Evolutionary conservation across 2,329 filamentous ascomycete species (phyloP).

Genomic region (Laburnicola sp.): DNA sequence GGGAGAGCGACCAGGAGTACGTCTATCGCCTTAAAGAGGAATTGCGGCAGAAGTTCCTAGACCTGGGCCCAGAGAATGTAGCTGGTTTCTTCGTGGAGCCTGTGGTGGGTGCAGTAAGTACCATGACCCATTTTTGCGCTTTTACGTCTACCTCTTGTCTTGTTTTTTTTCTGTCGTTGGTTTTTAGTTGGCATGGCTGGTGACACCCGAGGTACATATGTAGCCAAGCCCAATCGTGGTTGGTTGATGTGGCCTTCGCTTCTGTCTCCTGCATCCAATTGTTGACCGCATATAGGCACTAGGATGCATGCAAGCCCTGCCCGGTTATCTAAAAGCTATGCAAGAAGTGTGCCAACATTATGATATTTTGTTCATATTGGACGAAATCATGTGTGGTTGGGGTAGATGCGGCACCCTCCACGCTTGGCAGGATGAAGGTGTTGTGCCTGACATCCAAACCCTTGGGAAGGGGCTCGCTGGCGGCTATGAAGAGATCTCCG

Average conservation of each 20-base stretch:
- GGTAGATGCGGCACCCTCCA: conserved; percentile 61
- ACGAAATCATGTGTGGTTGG: conserved; percentile 72
- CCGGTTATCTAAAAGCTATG: too few species aligned
- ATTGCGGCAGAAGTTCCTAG: too few species aligned
- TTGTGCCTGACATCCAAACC: conserved; percentile 65
- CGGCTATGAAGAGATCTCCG: conserved; percentile 39
- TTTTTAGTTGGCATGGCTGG: not conserved
- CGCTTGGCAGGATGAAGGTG: conserved; percentile 61
- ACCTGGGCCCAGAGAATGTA: too few species aligned
- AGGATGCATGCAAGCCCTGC: too few species aligned
- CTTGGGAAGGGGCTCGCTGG: conserved; percentile 66
- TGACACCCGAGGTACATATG: conserved; percentile 14
- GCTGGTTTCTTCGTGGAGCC: too few species aligned
- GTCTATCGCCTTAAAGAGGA: too few species aligned
- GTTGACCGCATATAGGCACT: conserved; percentile 54
- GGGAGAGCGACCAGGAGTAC: too few species aligned
- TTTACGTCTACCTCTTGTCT: not conserved
- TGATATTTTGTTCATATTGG: conserved; percentile 60
- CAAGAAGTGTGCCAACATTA: too few species aligned
- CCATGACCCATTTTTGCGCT: not conserved
- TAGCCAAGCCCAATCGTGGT: conserved; percentile 9
- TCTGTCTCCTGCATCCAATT: not conserved
- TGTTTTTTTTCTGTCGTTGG: not conserved
- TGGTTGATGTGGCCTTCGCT: conserved; percentile 1
- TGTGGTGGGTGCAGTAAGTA: too few species aligned